These are phyloP conservation scores for Myxozyma kluyveri DNA, from an alignment of 805 yeast species.

Conservation along the genomic window DNA sequence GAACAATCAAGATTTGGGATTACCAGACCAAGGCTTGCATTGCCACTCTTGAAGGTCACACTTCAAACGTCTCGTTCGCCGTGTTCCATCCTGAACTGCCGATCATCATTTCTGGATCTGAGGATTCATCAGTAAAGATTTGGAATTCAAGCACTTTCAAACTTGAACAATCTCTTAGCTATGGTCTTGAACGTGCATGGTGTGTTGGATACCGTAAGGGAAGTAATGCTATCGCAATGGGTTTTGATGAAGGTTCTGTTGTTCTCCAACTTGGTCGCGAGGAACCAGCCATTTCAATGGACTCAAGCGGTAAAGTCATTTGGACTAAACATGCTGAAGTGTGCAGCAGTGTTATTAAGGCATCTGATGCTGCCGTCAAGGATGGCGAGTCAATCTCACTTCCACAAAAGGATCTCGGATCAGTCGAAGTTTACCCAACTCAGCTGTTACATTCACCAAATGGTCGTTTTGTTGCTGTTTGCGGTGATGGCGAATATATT, in stretches of 20 bases:
- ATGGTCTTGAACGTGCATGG: conserved; percentile 96
- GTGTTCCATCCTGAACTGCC: conserved; percentile 98
- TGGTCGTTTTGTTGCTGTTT: conserved; percentile 93
- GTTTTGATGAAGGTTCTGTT: conserved; percentile 93
- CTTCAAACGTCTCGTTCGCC: conserved; percentile 93
- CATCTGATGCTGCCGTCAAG: conserved; percentile 51
- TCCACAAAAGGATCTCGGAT: conserved; percentile 87
- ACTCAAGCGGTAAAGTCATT: conserved; percentile 83
- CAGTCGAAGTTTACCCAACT: conserved; percentile 89
- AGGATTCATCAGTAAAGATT: conserved; percentile 88
- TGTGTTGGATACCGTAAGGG: conserved; percentile 75
- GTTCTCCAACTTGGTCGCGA: conserved; percentile 88
- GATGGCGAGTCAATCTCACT: conserved; percentile 81
- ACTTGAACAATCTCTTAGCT: conserved; percentile 85
- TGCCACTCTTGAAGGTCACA: conserved; percentile 90
- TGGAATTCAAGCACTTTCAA: conserved; percentile 96
- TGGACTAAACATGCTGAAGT: conserved; percentile 91
- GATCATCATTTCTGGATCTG: conserved; percentile 90
- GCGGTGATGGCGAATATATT: conserved; percentile 97
- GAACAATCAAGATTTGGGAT: conserved; percentile 71
- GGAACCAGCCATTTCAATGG: conserved; percentile 92
- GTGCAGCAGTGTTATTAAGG: conserved; percentile 65
- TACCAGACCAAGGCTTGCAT: conserved; percentile 95
- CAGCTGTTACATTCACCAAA: conserved; percentile 89
- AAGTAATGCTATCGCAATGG: conserved; percentile 79